Base-by-base conservation (phyloP, 352 stramenopile species). In the Globisporangium acanthophoron region DNA sequence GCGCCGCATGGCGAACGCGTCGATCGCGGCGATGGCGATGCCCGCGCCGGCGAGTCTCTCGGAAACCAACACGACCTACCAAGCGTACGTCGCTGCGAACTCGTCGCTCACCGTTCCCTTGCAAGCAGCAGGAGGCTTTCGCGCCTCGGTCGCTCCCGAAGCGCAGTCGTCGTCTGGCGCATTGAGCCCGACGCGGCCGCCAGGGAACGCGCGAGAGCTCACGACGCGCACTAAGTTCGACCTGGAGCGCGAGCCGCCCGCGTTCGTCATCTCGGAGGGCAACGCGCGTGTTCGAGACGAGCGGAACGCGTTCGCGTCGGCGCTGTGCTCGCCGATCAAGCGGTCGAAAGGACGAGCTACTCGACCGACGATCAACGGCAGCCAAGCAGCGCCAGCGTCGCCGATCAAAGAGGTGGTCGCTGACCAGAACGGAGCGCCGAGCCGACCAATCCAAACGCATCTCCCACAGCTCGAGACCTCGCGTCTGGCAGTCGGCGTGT, bases 391-490 rank as follows among this genome's bases (percentile, higher is more conserved):
- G 5, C 11, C 53, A 21, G 18, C 52, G 20, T 60, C 56, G n/a
- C 56, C 57, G 21, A 63, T 63, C 41, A 50, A 45, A 27, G 24
- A 27, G 1, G 24, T 27, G 15, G 27, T 58, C 31, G 27, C 20
- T 1, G 44, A 53, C 5, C 21, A 27, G 8, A 33, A 52, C 27
- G 27, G 15, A 21, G 24, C 7, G 12, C 44, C 44, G n/a, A 41
- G 58, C 51, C 65, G 70, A 12, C 58, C 68, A 21, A 66, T 74
- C 6, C 64, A 64, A 44, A 73, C 63, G 2, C 69, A 71, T 3
- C 66, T 89, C 29, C 79, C 79, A 21, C 65, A 81, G 18, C 60
- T 89, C 7, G 75, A 87, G 21, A 80, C 79, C 0, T 76, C 67
- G 11, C 70, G 74, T 1, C 52, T 88, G 40, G 76, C 76, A 31